A percentile compares a stretch with the other conserved stretches of the same genome.
Conservation (phyloP, 352 stramenopile genomes). For the Chrysophaeum taylorii region DNA sequence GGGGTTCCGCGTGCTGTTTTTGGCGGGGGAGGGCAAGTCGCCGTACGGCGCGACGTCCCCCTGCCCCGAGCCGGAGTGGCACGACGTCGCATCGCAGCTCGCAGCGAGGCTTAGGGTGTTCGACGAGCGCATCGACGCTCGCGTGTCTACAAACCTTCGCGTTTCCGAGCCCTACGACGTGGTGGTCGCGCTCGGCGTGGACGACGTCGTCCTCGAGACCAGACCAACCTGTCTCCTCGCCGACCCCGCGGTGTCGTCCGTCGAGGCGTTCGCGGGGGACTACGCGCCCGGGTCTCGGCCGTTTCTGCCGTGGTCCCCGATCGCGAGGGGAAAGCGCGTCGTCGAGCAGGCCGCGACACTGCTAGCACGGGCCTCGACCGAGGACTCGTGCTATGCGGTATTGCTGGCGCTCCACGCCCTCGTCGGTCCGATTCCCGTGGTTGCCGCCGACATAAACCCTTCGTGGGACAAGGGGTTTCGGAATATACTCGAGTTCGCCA, state of each 20-base stretch:
- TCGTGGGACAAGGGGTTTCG: conserved; percentile 52
- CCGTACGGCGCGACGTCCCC: neutral
- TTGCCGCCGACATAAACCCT: conserved; percentile 45
- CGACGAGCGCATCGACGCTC: neutral
- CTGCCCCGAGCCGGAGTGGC: neutral
- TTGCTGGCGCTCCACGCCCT: conserved; percentile 16
- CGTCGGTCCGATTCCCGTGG: conserved; percentile 12
- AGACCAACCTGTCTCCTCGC: too few species aligned
- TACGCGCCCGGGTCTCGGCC: neutral
- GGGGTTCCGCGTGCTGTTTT: conserved; percentile 4
- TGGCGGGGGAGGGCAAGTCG: neutral
- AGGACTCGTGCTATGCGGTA: conserved; percentile 14
- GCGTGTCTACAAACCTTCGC: too few species aligned
- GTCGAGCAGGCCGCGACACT: conserved; percentile 6
- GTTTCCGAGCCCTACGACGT: neutral
- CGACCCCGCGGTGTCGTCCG: neutral
- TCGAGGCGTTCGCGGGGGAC: neutral
- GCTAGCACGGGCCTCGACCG: conserved; percentile 2
- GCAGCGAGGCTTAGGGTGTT: neutral
- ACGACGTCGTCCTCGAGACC: neutral
- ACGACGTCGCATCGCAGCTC: neutral
- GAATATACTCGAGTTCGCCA: conserved; percentile 48
- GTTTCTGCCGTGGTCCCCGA: conserved; percentile 9
- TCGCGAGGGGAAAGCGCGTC: conserved; percentile 4
- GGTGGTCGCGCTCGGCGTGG: neutral